Evolutionary conservation across 148 eudicot genomes (phyloP).

Genomic region (Rhododendron griersonianum): DNA sequence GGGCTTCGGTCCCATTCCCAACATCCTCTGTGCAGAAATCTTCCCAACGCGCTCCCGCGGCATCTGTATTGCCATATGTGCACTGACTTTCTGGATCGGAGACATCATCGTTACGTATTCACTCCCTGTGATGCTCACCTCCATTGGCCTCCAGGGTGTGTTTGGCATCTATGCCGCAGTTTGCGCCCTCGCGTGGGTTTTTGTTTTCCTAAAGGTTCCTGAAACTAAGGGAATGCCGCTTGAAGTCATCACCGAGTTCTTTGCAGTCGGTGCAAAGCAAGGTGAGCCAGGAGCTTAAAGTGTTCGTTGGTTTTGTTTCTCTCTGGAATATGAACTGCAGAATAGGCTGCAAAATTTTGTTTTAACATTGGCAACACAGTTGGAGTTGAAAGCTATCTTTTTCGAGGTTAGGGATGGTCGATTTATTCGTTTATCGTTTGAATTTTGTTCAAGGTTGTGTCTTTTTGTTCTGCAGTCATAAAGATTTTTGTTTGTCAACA

Average conservation of each 20-base stretch:
- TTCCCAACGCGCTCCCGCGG: conserved; percentile 86
- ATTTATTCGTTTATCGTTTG: neutral
- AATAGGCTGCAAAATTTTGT: neutral
- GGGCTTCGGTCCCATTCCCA: conserved; percentile 89
- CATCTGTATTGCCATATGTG: conserved; percentile 82
- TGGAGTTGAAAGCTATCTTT: neutral
- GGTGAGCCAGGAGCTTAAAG: neutral
- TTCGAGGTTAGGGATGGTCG: neutral
- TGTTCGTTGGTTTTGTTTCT: conserved; percentile 4
- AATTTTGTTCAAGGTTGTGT: neutral
- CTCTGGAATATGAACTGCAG: neutral
- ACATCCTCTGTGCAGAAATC: conserved; percentile 79
- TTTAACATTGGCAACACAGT: neutral
- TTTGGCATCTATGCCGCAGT: conserved; percentile 71
- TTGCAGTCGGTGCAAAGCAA: conserved; percentile 70
- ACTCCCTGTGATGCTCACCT: conserved; percentile 65
- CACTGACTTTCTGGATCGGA: conserved; percentile 77
- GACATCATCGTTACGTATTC: conserved; percentile 79
- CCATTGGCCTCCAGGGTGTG: conserved; percentile 74
- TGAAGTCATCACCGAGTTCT: conserved; percentile 83
- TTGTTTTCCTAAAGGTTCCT: conserved; percentile 69
- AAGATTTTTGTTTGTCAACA: neutral
- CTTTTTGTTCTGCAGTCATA: neutral
- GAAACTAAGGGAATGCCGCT: conserved; percentile 92
- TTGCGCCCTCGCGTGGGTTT: conserved; percentile 62